phyloP scores from a whole-genome alignment of 441 rosid species.

The Mallotus repandus region DNA sequence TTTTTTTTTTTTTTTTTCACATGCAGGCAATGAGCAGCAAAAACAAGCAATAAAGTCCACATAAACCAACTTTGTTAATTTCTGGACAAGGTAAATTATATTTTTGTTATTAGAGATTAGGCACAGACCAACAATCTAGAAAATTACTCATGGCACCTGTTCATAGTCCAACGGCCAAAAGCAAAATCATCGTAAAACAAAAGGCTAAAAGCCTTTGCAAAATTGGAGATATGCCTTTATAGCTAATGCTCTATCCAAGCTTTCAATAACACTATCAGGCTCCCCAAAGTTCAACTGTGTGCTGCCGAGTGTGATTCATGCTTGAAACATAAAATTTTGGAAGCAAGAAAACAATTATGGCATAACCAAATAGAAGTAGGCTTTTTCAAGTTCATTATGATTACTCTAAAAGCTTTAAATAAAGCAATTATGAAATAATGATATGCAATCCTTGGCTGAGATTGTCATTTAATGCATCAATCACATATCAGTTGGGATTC shows the following conservation, averaged over 20 bases:
- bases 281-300: constrained; percentile 91
- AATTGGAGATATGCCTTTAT: constrained; percentile 43
- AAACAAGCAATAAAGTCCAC: background rate
- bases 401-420: background rate
- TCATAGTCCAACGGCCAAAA: background rate
- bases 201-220: background rate
- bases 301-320: constrained; percentile 88
- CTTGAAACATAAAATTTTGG: constrained; percentile 35
- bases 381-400: background rate
- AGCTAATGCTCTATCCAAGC: constrained; percentile 66
- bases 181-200: constrained; percentile 6
- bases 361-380: background rate
- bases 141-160: background rate
- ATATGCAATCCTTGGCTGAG: background rate
- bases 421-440: background rate
- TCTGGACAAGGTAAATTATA: background rate
- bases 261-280: constrained; percentile 71
- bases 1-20: no score
- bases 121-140: background rate
- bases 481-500: background rate
- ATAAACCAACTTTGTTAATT: background rate
- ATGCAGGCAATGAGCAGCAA: background rate
- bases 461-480: background rate
- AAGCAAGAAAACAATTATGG: background rate
- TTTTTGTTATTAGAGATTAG: background rate